Percentiles rank a stretch among this genome's conserved stretches.
Evolutionary conservation across 78 protist species (phyloP).

Genomic region (Dictyostelium brefeldianum): DNA sequence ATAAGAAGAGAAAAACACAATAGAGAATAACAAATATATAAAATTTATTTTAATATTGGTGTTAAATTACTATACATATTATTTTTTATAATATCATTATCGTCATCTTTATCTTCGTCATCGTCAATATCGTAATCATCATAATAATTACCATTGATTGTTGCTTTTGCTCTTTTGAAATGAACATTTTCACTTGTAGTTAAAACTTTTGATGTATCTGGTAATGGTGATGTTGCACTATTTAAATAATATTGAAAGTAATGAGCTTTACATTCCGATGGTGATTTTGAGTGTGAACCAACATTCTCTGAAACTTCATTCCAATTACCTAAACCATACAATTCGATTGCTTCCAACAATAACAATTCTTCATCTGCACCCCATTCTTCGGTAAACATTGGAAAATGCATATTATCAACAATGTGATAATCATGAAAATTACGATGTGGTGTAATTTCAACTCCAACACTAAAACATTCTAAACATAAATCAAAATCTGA

Average conservation of each 20-base stretch:
- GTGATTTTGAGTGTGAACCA: slow-evolving; percentile 68
- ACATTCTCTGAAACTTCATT: slow-evolving; percentile 78
- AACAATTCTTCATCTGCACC: slow-evolving; percentile 83
- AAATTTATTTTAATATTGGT: background rate
- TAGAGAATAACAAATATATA: too few relatives aligned
- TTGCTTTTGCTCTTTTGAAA: slow-evolving; percentile 49
- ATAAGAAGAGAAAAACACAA: background rate
- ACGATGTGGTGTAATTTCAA: slow-evolving; percentile 77
- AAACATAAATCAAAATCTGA: slow-evolving; percentile 82
- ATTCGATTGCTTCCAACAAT: slow-evolving; percentile 76
- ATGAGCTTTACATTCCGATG: slow-evolving; percentile 78
- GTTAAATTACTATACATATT: background rate
- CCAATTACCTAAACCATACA: slow-evolving; percentile 82
- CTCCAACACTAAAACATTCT: slow-evolving; percentile 84
- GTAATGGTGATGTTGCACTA: slow-evolving; percentile 60
- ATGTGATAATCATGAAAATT: slow-evolving; percentile 77
- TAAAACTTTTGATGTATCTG: slow-evolving; percentile 41
- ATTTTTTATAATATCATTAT: background rate
- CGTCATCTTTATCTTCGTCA: background rate
- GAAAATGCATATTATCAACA: slow-evolving; percentile 71
- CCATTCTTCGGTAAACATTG: slow-evolving; percentile 81
- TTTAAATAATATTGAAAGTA: slow-evolving; percentile 76
- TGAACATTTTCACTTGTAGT: slow-evolving; percentile 60
- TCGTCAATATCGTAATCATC: background rate
- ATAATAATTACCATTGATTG: slow-evolving; percentile 14